phyloP scores from a whole-genome alignment of 352 stramenopile species.

The Phytopythium oedochilum region DNA sequence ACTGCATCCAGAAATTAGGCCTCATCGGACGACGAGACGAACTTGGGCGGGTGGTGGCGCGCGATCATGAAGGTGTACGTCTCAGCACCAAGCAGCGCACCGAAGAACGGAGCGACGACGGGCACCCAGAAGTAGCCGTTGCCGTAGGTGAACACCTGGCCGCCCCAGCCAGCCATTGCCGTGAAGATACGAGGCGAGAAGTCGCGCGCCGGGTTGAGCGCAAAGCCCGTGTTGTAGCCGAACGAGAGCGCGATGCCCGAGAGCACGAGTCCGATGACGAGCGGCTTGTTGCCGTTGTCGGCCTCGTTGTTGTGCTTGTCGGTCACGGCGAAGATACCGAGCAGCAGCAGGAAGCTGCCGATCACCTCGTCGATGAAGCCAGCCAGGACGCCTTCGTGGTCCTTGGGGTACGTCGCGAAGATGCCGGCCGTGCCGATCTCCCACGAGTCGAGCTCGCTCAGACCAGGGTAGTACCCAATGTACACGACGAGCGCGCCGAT shows the following conservation, averaged over 20 bases:
- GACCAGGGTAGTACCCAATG: conserved; percentile 53
- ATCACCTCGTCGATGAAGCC: conserved; percentile 64
- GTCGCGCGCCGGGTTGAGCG: conserved; percentile 68
- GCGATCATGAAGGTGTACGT: conserved; percentile 65
- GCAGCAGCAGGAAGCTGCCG: conserved; percentile 49
- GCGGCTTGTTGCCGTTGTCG: conserved; percentile 57
- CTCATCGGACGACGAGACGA: conserved; percentile 7
- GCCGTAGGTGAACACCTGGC: conserved; percentile 59
- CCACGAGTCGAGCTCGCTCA: conserved; percentile 54
- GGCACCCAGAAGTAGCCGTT: conserved; percentile 79
- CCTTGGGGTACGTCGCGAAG: conserved; percentile 71
- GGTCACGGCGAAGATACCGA: conserved; percentile 63
- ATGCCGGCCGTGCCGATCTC: conserved; percentile 60
- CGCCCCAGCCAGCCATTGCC: conserved; percentile 52
- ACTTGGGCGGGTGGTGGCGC: conserved; percentile 53
- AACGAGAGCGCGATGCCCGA: conserved; percentile 74
- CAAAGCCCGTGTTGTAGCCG: conserved; percentile 76
- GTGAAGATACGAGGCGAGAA: conserved; percentile 68
- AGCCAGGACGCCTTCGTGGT: conserved; percentile 49
- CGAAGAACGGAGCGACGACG: conserved; percentile 64
- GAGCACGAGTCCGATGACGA: conserved; percentile 69
- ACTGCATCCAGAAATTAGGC: background rate
- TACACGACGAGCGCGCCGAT: conserved; percentile 62
- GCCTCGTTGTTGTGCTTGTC: conserved; percentile 75
- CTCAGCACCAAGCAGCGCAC: conserved; percentile 49